Conservation (phyloP, 345 rosid species). For the Salix arbutifolia region DNA sequence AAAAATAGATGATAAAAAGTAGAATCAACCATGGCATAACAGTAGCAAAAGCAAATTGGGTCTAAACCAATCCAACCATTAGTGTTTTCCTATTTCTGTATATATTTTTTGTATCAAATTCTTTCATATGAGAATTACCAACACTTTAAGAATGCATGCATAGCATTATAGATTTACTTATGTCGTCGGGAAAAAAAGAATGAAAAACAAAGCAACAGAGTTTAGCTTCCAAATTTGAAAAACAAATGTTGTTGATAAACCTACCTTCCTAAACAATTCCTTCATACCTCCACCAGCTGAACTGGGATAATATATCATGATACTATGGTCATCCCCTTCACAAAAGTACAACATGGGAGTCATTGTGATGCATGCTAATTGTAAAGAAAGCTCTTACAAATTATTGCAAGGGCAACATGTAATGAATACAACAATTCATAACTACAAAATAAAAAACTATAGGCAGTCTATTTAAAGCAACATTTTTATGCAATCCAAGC, state of each 20-base stretch:
- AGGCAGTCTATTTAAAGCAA: not conserved
- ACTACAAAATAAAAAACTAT: not conserved
- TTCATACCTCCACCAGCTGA: conserved; percentile 99
- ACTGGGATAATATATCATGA: conserved; percentile 98
- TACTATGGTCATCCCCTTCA: conserved; percentile 93
- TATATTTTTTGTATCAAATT: too few relatives aligned
- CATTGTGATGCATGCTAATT: conserved; percentile 5
- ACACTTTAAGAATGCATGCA: not conserved
- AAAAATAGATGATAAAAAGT: not conserved
- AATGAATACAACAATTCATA: not conserved
- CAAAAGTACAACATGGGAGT: conserved; percentile 22
- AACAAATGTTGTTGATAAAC: not conserved
- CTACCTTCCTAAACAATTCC: conserved; percentile 95
- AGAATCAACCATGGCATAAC: not conserved
- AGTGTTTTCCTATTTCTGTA: not conserved
- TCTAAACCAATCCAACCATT: not conserved
- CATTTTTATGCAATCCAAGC: not conserved
- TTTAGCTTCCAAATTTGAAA: not conserved
- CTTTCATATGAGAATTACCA: not conserved
- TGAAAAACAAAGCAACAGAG: not conserved
- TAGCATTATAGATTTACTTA: not conserved
- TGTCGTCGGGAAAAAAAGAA: not conserved
- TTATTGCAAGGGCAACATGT: not conserved
- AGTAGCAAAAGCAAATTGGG: not conserved
- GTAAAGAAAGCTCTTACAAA: conserved; percentile 7